phyloP scores from a whole-genome alignment of 805 yeast species.

The Wickerhamiella parazyma region DNA sequence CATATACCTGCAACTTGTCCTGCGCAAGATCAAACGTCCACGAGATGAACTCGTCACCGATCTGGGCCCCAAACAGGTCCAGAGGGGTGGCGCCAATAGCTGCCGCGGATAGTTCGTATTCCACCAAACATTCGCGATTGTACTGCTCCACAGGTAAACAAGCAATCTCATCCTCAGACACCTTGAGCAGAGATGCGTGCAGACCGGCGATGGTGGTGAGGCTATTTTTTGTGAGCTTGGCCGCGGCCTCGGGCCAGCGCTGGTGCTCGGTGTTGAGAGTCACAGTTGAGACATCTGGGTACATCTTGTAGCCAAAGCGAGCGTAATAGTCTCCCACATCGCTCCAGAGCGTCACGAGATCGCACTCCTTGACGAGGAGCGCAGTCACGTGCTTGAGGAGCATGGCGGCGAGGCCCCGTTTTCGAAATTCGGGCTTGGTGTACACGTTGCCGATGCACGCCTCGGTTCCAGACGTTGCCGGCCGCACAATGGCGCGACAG shows the following conservation, averaged over 20 bases:
- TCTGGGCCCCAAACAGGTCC: not conserved
- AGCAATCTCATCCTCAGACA: not conserved
- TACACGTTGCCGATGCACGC: slow-evolving; percentile 44
- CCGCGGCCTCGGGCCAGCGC: slow-evolving; percentile 5
- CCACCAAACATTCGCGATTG: not conserved
- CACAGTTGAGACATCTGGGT: slow-evolving; percentile 3
- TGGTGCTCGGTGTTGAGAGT: not conserved
- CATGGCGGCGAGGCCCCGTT: slow-evolving; percentile 40
- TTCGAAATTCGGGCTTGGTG: slow-evolving; percentile 36
- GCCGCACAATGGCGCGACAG: slow-evolving; percentile 34
- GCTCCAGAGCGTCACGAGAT: slow-evolving; percentile 44
- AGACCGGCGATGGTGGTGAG: not conserved
- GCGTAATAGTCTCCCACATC: slow-evolving; percentile 59
- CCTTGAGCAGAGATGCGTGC: not conserved
- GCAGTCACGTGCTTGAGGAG: slow-evolving; percentile 29
- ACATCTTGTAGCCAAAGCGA: slow-evolving; percentile 35
- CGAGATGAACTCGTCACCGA: not conserved
- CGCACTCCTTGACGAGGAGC: slow-evolving; percentile 13
- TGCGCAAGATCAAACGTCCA: not conserved
- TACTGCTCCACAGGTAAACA: not conserved
- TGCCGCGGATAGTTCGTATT: not conserved
- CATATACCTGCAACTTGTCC: not conserved
- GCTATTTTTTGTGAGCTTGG: not conserved
- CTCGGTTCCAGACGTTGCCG: slow-evolving; percentile 19
- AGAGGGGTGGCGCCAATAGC: not conserved